Conservation (phyloP, 2,329 filamentous ascomycete species). For the Bimuria novae-zelandiae region DNA sequence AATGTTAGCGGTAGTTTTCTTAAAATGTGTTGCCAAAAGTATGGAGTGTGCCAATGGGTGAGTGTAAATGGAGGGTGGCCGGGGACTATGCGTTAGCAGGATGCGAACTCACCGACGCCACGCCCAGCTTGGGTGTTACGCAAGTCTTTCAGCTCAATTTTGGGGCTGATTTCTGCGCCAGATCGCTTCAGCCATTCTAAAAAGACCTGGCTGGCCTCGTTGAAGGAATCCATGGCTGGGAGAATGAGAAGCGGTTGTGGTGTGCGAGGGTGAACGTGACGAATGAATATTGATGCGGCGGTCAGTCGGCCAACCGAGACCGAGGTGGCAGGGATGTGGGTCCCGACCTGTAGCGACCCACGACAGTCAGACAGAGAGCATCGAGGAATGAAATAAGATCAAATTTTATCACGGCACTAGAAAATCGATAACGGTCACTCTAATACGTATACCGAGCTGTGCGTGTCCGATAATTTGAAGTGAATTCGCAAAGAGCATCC, state of each 20-base stretch:
- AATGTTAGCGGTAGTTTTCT: conserved; percentile 16
- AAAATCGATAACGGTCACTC: too few relatives aligned
- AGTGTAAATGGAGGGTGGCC: neutral
- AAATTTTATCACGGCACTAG: too few relatives aligned
- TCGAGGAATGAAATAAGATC: too few relatives aligned
- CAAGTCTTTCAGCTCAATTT: conserved; percentile 63
- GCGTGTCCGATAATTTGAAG: too few relatives aligned
- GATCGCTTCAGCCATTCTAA: conserved; percentile 60
- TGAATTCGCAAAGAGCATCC: too few relatives aligned
- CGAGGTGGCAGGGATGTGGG: conserved; percentile 18
- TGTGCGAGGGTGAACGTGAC: neutral
- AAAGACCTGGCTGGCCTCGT: conserved; percentile 57
- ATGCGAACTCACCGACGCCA: conserved; percentile 62
- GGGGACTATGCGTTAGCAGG: conserved; percentile 1
- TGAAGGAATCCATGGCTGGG: conserved; percentile 37
- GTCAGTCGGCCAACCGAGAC: conserved; percentile 20
- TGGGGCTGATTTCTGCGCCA: conserved; percentile 60
- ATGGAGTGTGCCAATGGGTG: neutral
- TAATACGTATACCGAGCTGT: too few relatives aligned
- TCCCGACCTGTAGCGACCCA: neutral
- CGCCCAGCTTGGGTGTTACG: conserved; percentile 61
- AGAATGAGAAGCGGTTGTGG: neutral
- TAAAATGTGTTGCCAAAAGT: neutral
- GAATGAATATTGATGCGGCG: conserved; percentile 15
- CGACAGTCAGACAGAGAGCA: too few relatives aligned